phyloP scores from a whole-genome alignment of 169 alveolate species.

The Cystoisospora suis region DNA sequence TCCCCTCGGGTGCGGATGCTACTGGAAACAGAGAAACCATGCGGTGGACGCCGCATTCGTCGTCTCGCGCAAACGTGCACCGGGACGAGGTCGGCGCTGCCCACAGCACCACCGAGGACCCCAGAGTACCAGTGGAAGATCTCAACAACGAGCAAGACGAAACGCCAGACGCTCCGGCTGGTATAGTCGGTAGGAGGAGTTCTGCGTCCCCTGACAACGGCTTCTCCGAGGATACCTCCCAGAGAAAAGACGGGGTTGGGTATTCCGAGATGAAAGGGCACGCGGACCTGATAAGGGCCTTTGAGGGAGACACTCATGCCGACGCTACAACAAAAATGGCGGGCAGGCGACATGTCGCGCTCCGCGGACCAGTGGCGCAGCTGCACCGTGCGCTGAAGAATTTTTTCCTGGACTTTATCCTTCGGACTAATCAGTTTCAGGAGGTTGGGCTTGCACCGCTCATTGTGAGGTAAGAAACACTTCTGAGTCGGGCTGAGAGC shows the following conservation, averaged over 20 bases:
- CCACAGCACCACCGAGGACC: no score
- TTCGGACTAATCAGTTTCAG: background rate
- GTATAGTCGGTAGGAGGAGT: no score
- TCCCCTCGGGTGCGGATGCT: background rate
- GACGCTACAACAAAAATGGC: slow-evolving; percentile 31
- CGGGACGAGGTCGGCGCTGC: no score
- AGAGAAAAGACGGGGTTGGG: no score
- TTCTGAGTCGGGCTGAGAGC: background rate
- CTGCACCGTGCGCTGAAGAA: slow-evolving; percentile 16
- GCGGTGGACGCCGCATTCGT: no score
- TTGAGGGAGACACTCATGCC: background rate
- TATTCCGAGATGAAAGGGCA: no score
- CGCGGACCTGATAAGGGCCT: no score
- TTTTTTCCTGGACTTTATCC: background rate
- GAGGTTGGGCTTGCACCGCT: background rate
- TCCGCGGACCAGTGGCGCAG: background rate
- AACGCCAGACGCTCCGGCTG: background rate
- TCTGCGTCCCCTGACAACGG: no score
- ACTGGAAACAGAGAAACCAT: background rate
- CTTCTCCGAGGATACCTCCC: no score
- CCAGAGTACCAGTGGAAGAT: no score
- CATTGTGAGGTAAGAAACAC: slow-evolving; percentile 22
- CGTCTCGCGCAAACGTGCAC: no score
- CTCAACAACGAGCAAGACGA: background rate
- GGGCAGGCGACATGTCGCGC: slow-evolving; percentile 30